Base-by-base conservation (phyloP, 1,284 basidiomycete genomes). In the Sparassis latifolia region DNA sequence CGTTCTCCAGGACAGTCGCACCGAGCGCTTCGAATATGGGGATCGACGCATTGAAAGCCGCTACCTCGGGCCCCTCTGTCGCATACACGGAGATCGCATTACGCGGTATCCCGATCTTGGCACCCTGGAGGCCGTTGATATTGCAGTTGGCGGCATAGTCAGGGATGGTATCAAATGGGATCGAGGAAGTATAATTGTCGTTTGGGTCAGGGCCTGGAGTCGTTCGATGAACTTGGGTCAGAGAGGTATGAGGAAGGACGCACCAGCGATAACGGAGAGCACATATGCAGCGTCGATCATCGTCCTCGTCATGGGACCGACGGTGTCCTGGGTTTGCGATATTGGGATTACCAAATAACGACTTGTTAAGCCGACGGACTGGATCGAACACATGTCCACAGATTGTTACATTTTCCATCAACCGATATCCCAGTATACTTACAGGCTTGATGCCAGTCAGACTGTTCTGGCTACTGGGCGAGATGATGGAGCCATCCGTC, bases 401-500 rank as follows among this genome's bases (percentile, higher is more conserved):
- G 20, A 6, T 5, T 5, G 12, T 30, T 61, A 33, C 52, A 76
- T 74, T 73, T 57, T 72, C 76, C 4, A 73, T 69, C 32, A 73
- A 76, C 2, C 75, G 77, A 5, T 78, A 59, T 2, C 77, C 78
- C 0, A 79, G 68, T 2, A 75, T 77, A 20, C 20, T 20, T 20
- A 20, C 20, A 1, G 77, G 76, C 59, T 78, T 78, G 49, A 78
- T 73, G 1, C 78, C 78, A 1, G 77, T 76, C 3, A 78, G 52
- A 41, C 76, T 77, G 48, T 74, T 72, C 29, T 59, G 58, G 45
- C 67, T 69, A 50, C 72, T 63, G 12, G 66, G 70, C 40, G 74
- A 78, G 7, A 74, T 73, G 49, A 85, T 84, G 48, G 79, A 82
- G 6, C 83, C 81, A 56, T 83, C 78, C 2, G 84, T 86, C 62